A percentile compares a stretch with the other conserved stretches of the same genome.
Conservation (phyloP, 2,329 filamentous ascomycete genomes). For the Sarocladium oryzae region DNA sequence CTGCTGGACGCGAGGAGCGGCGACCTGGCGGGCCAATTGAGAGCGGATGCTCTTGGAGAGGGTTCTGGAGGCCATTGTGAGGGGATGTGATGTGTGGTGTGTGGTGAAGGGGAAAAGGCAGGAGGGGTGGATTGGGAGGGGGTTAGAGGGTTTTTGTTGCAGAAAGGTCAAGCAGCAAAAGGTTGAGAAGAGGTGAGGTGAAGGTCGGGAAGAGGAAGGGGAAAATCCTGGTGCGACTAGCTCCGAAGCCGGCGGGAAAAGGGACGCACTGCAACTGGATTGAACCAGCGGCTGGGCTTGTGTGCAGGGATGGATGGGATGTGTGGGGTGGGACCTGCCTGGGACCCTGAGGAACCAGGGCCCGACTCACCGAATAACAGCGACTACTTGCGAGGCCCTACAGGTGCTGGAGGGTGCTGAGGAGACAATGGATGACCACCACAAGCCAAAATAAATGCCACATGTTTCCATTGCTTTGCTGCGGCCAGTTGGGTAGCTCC, state of each 20-base stretch:
- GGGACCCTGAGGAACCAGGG: not conserved
- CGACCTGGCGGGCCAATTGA: slow-evolving; percentile 58
- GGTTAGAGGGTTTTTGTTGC: not conserved
- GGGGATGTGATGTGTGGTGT: slow-evolving; percentile 18
- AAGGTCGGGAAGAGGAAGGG: slow-evolving; percentile 3
- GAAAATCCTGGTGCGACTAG: slow-evolving; percentile 7
- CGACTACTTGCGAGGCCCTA: not conserved
- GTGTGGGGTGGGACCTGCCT: not conserved
- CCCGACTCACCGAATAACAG: not conserved
- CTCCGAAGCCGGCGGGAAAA: slow-evolving; percentile 10
- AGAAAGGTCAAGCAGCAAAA: too few species aligned
- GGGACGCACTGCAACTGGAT: not conserved
- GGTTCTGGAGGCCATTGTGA: slow-evolving; percentile 71
- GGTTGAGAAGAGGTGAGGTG: slow-evolving; percentile 1
- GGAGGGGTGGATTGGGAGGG: slow-evolving; percentile 16
- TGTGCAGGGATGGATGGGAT: not conserved
- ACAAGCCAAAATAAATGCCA: not conserved
- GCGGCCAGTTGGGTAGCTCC: not conserved
- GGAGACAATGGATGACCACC: too few species aligned
- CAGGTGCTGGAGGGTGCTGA: too few species aligned
- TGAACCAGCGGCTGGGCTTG: not conserved
- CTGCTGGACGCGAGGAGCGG: slow-evolving; percentile 52
- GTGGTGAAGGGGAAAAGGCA: slow-evolving; percentile 16
- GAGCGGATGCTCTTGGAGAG: slow-evolving; percentile 62
- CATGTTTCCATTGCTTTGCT: not conserved